Percentiles rank a stretch among this genome's conserved stretches.
Conservation (phyloP, 106 monocot genomes). For the Dendrobium nobile region DNA sequence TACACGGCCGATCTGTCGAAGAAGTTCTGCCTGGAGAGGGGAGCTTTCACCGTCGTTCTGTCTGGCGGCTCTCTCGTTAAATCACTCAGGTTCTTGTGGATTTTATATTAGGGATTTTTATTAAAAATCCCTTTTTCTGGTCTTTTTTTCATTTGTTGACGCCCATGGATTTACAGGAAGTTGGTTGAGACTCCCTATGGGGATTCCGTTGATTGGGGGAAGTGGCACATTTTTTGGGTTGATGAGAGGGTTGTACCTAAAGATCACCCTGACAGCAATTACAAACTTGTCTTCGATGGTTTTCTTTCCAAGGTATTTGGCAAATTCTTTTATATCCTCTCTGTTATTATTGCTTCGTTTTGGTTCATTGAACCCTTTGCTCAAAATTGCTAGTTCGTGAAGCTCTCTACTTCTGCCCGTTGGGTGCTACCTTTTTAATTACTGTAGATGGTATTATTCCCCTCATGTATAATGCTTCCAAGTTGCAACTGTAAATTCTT, state of each 20-base stretch:
- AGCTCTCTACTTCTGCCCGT: background rate
- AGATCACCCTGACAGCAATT: conserved; percentile 58
- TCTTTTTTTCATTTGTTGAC: background rate
- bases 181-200: conserved; percentile 30
- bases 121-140: background rate
- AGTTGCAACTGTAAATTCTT: too few relatives aligned
- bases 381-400: background rate
- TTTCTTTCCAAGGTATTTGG: conserved; percentile 49
- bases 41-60: conserved; percentile 47
- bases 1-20: conserved; percentile 37
- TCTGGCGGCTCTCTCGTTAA: conserved; percentile 66
- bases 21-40: conserved; percentile 38
- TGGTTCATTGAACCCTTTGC: background rate
- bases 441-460: too few relatives aligned
- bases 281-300: conserved; percentile 53
- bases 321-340: background rate
- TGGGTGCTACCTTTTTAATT: too few relatives aligned
- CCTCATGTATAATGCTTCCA: too few relatives aligned
- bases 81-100: conserved; percentile 34
- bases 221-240: conserved; percentile 67
- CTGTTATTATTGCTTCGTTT: background rate
- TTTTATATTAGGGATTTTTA: background rate
- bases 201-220: conserved; percentile 37
- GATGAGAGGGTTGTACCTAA: conserved; percentile 65
- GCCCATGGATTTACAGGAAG: conserved; percentile 30